Conservation (phyloP, 2,329 filamentous ascomycete genomes). For the Escovopsis sp. region DNA sequence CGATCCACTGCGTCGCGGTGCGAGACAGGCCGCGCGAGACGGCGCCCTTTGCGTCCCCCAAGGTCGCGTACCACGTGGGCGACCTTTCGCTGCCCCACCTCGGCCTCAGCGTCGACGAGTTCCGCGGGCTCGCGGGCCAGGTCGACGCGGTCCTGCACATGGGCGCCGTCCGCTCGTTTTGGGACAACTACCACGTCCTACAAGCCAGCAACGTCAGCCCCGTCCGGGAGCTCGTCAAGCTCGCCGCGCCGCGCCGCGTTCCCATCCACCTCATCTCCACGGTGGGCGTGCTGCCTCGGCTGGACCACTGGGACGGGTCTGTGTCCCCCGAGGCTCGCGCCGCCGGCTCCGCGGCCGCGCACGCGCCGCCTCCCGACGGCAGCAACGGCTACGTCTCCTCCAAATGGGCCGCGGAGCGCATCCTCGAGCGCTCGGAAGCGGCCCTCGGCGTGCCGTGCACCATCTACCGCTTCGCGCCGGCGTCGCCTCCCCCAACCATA, state of each 20-base stretch:
- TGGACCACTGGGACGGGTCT: background rate
- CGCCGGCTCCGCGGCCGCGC: background rate
- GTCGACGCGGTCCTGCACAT: slow-evolving; percentile 36
- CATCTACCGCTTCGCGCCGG: slow-evolving; percentile 13
- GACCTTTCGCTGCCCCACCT: slow-evolving; percentile 10
- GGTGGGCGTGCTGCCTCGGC: background rate
- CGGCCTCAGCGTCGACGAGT: slow-evolving; percentile 21
- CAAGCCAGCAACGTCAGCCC: slow-evolving; percentile 19
- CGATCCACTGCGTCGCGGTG: background rate
- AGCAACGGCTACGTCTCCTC: background rate
- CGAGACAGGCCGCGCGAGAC: background rate
- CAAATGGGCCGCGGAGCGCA: slow-evolving; percentile 19
- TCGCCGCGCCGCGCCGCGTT: slow-evolving; percentile 1
- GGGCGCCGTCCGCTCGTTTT: slow-evolving; percentile 22
- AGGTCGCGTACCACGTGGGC: slow-evolving; percentile 9
- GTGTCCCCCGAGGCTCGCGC: background rate
- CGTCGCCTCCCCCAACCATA: no score
- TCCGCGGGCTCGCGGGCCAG: slow-evolving; percentile 13
- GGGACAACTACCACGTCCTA: slow-evolving; percentile 17
- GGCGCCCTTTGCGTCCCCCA: slow-evolving; percentile 1
- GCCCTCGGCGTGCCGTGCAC: slow-evolving; percentile 9
- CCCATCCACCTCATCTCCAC: background rate
- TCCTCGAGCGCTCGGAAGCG: slow-evolving; percentile 11
- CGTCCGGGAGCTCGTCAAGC: slow-evolving; percentile 13
- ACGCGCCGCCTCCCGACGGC: background rate